These are phyloP conservation scores for Cryptococcus sp. DNA, from an alignment of 1,284 basidiomycete species.

Conservation along the genomic window DNA sequence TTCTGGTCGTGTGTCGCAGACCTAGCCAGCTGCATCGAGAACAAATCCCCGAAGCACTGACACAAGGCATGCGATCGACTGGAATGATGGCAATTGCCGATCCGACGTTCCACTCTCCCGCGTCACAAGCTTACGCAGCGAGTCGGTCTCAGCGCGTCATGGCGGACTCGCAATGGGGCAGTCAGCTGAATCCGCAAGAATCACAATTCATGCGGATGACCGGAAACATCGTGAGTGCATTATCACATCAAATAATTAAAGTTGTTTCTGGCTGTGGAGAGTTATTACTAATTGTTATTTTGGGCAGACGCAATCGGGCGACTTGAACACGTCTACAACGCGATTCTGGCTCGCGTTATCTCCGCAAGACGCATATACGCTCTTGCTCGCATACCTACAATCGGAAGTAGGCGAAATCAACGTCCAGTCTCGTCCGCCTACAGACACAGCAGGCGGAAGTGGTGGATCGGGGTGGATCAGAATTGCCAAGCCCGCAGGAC, in stretches of 20 bases:
- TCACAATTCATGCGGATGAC: slow-evolving; percentile 51
- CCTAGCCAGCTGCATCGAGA: slow-evolving; percentile 68
- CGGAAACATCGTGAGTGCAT: slow-evolving; percentile 45
- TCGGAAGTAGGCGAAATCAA: slow-evolving; percentile 29
- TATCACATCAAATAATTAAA: background rate
- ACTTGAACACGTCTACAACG: slow-evolving; percentile 42
- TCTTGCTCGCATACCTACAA: slow-evolving; percentile 31
- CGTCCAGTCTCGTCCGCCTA: slow-evolving; percentile 12
- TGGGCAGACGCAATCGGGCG: slow-evolving; percentile 45
- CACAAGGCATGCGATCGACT: slow-evolving; percentile 62
- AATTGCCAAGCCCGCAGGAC: slow-evolving; percentile 42
- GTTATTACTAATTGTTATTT: too few relatives aligned
- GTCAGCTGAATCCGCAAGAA: slow-evolving; percentile 46
- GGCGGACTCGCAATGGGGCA: slow-evolving; percentile 35
- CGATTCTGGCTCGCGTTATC: slow-evolving; percentile 48
- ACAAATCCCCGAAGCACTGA: slow-evolving; percentile 69
- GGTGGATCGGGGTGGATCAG: slow-evolving; percentile 18
- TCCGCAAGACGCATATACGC: slow-evolving; percentile 26
- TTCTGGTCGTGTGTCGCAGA: slow-evolving; percentile 48
- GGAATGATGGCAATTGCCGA: slow-evolving; percentile 70
- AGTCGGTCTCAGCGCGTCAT: slow-evolving; percentile 40
- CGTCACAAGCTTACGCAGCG: slow-evolving; percentile 39
- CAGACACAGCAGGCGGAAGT: background rate
- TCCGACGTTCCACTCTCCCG: slow-evolving; percentile 55
- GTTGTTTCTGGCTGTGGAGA: too few relatives aligned